Evolutionary conservation across 1,139 yeast genomes (phyloP), one percentile per base, ranked within the genome.

Genomic region (Zygoascus sp.): DNA sequence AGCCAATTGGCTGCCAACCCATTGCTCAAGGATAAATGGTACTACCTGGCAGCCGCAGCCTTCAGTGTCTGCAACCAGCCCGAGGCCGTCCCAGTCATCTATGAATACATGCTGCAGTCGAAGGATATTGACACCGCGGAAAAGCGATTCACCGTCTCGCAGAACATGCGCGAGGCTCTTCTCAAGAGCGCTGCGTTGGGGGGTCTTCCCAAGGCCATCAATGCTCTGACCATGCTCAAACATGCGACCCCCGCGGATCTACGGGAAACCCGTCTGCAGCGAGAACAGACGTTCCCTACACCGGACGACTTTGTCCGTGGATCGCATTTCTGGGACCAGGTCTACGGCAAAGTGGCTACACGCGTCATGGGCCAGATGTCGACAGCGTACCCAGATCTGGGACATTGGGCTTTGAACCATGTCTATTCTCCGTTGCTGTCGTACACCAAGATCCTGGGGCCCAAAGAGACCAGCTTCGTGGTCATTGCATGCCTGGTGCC

Each of bases 151-250:
- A 42, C 44, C 32, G 64, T 82, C 8, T 80, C 90, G 0, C 70
- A 74, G 39, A 77, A 83, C 58, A 70, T 84, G 49, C 70, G 95
- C 50, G 97, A 89, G 59, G 81, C 89, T 9, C 67, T 89, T 5
- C 68, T 89, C 59, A 89, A 89, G 62, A 74, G 87, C 7, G 75
- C 84, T 1, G 95, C 95, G 0, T 68, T 89, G 43, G 79, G 81
- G 13, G 97, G 97, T 0, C 72, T 89, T 20, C 97, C 97, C 1
- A 83, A 82, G 56, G 77, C 90, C 1, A 89, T 89, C 63, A 89
- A 89, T 63, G 78, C 95, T 1, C 67, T 89, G 59, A 82, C 79
- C 65, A 70, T 74, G 35, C 70, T 88, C 50, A 81, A 79, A 55
- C 74, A 76, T 37, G 81, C 72, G 0, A 85, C 95, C 0, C 95